Evolutionary conservation across 257 asterid species (phyloP), one percentile per base, ranked within the genome.

Genomic region (Plantago elongata): DNA sequence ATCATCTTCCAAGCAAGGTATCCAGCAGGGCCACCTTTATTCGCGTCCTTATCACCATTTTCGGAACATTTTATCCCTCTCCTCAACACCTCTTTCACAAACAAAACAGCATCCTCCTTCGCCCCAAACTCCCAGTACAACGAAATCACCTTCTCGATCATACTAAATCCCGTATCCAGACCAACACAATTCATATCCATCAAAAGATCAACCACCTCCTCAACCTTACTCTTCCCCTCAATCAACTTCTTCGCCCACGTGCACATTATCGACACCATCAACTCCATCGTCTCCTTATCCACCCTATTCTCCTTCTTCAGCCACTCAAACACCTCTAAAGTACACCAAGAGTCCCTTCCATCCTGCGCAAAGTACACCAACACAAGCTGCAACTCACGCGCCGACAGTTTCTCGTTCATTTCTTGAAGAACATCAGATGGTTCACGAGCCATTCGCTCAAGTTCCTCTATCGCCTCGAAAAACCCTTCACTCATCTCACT

Each of bases 101-200:
- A 89, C 61, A 50, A 64, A 54, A 84, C 78, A 0, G 95, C 77
- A 12, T 62, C 79, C 43, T 87, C 84, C 71, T 69, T 86, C 63
- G 84, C 85, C 34, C 84, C 85, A 0, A 84, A 81, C 54, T 89
- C 99, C 97, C 97, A 89, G 54, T 92, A 93, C 85, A 93, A 57
- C 5, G 92, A 80, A 72, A 93, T 78, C 61, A 85, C 96, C 84
- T 89, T 93, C 80, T 89, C 97, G 51, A 83, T 73, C 96, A 93
- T 93, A 59, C 95, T 93, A 66, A 93, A 93, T 34, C 78, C 74
- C 0, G 96, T 86, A 81, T 81, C 78, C 50, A 93, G 63, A 7
- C 97, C 99, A 6, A 93, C 97, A 68, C 96, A 93, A 54, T 93
- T 97, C 97, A 93, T 89, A 60, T 92, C 99, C 70, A 87, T 95